Percentiles rank a stretch among this genome's conserved stretches.
These are phyloP conservation scores for Wickerhamomyces alni DNA, from an alignment of 805 yeast genomes.

Conservation along the genomic window DNA sequence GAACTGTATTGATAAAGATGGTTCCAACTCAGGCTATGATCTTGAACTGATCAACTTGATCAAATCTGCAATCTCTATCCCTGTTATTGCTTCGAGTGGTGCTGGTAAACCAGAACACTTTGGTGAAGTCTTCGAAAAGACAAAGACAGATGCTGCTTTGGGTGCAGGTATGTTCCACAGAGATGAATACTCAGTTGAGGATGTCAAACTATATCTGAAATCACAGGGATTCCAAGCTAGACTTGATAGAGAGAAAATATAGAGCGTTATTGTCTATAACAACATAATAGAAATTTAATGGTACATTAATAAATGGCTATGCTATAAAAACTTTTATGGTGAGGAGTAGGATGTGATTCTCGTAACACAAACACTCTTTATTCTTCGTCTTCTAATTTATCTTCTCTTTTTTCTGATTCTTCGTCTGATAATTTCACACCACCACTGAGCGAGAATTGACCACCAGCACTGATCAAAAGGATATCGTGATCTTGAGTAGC, in stretches of 20 bases:
- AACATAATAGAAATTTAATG: not conserved
- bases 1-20: constrained; percentile 96
- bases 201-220: constrained; percentile 68
- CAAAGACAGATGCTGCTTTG: constrained; percentile 90
- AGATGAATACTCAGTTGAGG: constrained; percentile 81
- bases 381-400: constrained; percentile 48
- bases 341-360: constrained; percentile 9
- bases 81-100: constrained; percentile 96
- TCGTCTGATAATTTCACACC: constrained; percentile 47
- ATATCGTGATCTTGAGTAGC: constrained; percentile 83
- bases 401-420: constrained; percentile 37
- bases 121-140: constrained; percentile 74
- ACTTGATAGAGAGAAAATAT: constrained; percentile 34
- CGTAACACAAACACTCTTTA: constrained; percentile 24
- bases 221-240: constrained; percentile 67
- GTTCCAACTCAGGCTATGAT: constrained; percentile 92
- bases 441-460: constrained; percentile 89
- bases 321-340: not conserved
- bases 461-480: constrained; percentile 81
- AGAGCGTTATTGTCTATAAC: not conserved
- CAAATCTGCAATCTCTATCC: constrained; percentile 71
- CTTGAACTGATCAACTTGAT: constrained; percentile 76
- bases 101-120: constrained; percentile 95
- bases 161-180: constrained; percentile 99
- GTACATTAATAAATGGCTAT: not conserved